Percentiles rank a stretch among this genome's conserved stretches.
Evolutionary conservation across 75 land plant species (phyloP).

Genomic region (Selaginella tamariscina): DNA sequence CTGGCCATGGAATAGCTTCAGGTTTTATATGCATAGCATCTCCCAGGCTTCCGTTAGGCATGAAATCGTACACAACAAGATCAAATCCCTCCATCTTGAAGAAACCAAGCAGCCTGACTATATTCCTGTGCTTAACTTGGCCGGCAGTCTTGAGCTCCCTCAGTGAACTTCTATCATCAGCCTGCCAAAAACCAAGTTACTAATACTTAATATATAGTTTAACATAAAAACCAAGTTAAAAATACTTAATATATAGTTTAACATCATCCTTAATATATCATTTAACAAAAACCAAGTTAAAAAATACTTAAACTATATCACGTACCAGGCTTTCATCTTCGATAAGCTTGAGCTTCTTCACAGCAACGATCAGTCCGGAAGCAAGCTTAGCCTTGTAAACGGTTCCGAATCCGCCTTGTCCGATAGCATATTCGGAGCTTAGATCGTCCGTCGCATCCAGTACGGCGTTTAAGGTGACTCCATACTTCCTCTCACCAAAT

Average conservation of each 20-base stretch:
- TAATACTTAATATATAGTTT: too few relatives aligned
- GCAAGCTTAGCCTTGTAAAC: neutral
- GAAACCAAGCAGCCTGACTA: conserved; percentile 50
- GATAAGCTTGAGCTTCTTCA: conserved; percentile 11
- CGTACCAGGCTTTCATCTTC: conserved; percentile 18
- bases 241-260: too few relatives aligned
- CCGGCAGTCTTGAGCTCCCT: conserved; percentile 39
- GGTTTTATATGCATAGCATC: neutral
- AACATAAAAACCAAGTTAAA: too few relatives aligned
- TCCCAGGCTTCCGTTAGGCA: neutral
- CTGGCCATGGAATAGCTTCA: neutral
- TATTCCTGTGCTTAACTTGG: conserved; percentile 47
- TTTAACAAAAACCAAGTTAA: conserved; percentile 8
- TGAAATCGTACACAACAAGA: neutral
- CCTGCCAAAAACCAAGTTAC: too few relatives aligned
- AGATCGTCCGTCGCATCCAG: neutral
- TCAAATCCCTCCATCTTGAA: conserved; percentile 8
- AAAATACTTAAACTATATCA: too few relatives aligned
- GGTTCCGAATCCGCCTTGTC: neutral
- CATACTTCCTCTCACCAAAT: neutral
- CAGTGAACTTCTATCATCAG: neutral
- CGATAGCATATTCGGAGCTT: neutral
- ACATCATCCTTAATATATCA: too few relatives aligned
- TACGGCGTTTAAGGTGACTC: neutral
- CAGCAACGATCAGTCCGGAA: neutral